phyloP scores from a whole-genome alignment of 164 flowering plant genomes.

The Vitis labrusca region DNA sequence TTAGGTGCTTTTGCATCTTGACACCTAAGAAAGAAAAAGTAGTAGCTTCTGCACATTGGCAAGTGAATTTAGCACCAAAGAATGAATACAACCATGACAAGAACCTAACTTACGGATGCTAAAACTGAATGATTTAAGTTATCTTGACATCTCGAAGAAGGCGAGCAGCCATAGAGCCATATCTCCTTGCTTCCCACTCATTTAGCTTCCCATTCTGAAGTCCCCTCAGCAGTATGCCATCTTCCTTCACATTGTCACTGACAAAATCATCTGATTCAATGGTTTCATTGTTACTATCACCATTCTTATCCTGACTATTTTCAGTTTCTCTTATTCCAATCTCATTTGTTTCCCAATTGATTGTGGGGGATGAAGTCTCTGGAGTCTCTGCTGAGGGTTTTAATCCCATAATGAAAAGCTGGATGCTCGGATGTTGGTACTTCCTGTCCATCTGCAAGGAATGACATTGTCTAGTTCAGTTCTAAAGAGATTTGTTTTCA shows the following conservation, averaged over 20 bases:
- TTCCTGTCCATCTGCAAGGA: slow-evolving; percentile 71
- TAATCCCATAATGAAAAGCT: slow-evolving; percentile 67
- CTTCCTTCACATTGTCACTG: slow-evolving; percentile 17
- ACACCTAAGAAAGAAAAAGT: too few relatives aligned
- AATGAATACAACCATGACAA: too few relatives aligned
- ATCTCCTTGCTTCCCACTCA: slow-evolving; percentile 85
- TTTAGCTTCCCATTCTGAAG: slow-evolving; percentile 32
- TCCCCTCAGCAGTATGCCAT: slow-evolving; percentile 12
- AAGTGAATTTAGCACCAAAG: too few relatives aligned
- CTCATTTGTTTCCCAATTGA: slow-evolving; percentile 22
- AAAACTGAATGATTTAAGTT: slow-evolving; percentile 19
- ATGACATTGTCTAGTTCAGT: not conserved
- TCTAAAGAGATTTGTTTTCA: not conserved
- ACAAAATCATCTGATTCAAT: slow-evolving; percentile 20
- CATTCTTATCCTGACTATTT: slow-evolving; percentile 15
- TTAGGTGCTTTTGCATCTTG: too few relatives aligned
- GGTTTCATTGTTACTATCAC: slow-evolving; percentile 8
- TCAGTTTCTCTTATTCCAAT: slow-evolving; percentile 6
- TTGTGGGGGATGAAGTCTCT: not conserved
- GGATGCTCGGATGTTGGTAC: slow-evolving; percentile 87
- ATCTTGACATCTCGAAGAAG: slow-evolving; percentile 80
- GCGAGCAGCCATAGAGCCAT: slow-evolving; percentile 89
- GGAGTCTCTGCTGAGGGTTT: slow-evolving; percentile 32
- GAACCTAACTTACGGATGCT: not conserved
- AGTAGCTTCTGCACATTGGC: too few relatives aligned